Evolutionary conservation across 2,329 filamentous ascomycete genomes (phyloP).

Genomic region (Cladobotryum protrusum): DNA sequence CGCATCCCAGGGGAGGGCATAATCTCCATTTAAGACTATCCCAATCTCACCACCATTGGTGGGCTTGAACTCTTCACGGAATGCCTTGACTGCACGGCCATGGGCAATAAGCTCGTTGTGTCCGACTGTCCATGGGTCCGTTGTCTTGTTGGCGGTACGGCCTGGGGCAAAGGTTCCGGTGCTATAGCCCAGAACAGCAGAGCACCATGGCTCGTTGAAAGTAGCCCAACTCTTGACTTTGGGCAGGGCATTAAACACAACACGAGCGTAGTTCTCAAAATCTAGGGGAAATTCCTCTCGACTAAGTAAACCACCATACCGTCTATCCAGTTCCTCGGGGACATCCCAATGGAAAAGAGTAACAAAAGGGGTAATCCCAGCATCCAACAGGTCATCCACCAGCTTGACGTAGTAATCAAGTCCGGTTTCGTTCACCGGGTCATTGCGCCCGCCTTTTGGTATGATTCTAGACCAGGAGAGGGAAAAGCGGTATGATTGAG

Average conservation of each 20-base stretch:
- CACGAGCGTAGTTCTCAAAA: conserved; percentile 70
- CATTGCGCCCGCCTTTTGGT: conserved; percentile 74
- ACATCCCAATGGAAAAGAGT: conserved; percentile 89
- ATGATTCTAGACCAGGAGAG: conserved; percentile 81
- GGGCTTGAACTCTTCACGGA: conserved; percentile 74
- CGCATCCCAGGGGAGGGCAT: conserved; percentile 75
- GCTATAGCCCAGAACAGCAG: conserved; percentile 72
- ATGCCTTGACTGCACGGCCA: conserved; percentile 72
- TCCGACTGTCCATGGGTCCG: conserved; percentile 76
- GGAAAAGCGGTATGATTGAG: conserved; percentile 76
- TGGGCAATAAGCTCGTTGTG: conserved; percentile 78
- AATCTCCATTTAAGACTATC: conserved; percentile 83
- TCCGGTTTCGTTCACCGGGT: conserved; percentile 73
- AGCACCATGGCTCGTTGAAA: conserved; percentile 88
- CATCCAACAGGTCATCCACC: conserved; percentile 68
- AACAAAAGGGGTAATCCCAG: conserved; percentile 72
- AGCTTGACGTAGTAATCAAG: conserved; percentile 73
- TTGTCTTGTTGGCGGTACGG: conserved; percentile 67
- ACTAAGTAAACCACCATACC: conserved; percentile 76
- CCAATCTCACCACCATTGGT: conserved; percentile 69
- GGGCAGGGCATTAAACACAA: conserved; percentile 67
- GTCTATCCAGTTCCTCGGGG: conserved; percentile 68
- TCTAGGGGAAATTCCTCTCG: conserved; percentile 77
- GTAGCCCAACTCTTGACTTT: conserved; percentile 86
- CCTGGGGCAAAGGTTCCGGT: conserved; percentile 75